Conservation (phyloP, 2,329 filamentous ascomycete genomes). For the Clonostachys chloroleuca region DNA sequence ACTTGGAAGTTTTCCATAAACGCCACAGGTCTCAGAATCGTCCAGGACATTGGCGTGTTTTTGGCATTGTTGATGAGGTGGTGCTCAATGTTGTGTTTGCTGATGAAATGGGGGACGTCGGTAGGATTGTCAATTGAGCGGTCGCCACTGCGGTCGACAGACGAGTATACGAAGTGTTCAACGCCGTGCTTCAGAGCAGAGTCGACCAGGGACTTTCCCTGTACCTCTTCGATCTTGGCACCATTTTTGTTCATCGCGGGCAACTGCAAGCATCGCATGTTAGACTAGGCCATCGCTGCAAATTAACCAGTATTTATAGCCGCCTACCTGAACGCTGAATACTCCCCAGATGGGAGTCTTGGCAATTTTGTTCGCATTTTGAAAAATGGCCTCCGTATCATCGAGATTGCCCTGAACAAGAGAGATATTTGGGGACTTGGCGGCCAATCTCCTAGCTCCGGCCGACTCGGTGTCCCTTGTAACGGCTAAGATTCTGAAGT, state of each 20-base stretch:
- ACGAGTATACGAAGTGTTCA: conserved; percentile 56
- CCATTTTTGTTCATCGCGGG: conserved; percentile 6
- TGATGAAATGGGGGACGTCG: conserved; percentile 53
- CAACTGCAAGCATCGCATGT: no score
- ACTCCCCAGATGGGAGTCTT: conserved; percentile 49
- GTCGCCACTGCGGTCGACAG: conserved; percentile 55
- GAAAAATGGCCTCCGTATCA: conserved; percentile 43
- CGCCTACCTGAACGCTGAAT: conserved; percentile 51
- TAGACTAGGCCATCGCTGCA: no score
- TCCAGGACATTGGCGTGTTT: conserved; percentile 21
- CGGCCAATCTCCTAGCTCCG: conserved; percentile 40
- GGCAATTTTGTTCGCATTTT: conserved; percentile 21
- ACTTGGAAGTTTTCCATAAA: conserved; percentile 33
- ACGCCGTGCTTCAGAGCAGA: conserved; percentile 48
- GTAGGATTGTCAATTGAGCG: conserved; percentile 45
- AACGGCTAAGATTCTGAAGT: conserved; percentile 52
- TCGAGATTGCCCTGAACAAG: conserved; percentile 55
- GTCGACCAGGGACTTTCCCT: conserved; percentile 54
- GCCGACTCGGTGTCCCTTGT: conserved; percentile 50
- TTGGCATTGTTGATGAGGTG: conserved; percentile 38
- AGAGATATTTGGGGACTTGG: conserved; percentile 40
- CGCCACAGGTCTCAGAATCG: conserved; percentile 28
- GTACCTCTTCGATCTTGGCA: conserved; percentile 16
- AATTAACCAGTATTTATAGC: not conserved
- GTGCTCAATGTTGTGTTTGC: conserved; percentile 56